Conservation (phyloP, 768 basidiomycete species). For the Serendipita sp. region DNA sequence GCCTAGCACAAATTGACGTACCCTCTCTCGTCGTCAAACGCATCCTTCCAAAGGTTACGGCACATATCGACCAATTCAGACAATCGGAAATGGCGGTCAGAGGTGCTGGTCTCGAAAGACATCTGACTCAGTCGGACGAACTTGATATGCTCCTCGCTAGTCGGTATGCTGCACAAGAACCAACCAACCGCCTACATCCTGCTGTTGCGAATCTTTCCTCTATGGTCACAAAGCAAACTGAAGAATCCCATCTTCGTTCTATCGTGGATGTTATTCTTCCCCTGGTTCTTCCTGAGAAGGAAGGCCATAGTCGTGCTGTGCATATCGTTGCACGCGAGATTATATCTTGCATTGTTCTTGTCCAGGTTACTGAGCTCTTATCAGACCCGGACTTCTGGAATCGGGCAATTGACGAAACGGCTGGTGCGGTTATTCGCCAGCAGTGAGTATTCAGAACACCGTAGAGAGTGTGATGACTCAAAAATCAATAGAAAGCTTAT, state of each 20-base stretch:
- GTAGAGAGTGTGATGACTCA: background rate
- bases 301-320: slow-evolving; percentile 53
- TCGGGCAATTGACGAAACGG: slow-evolving; percentile 73
- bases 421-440: slow-evolving; percentile 54
- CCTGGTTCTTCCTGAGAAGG: slow-evolving; percentile 57
- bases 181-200: slow-evolving; percentile 53
- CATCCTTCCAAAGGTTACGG: slow-evolving; percentile 75
- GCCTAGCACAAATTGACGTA: slow-evolving; percentile 47
- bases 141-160: slow-evolving; percentile 74
- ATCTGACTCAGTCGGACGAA: slow-evolving; percentile 78
- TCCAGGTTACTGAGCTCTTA: slow-evolving; percentile 83
- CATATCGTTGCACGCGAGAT: slow-evolving; percentile 67
- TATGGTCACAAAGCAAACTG: slow-evolving; percentile 75
- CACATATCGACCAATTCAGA: slow-evolving; percentile 79
- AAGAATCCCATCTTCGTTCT: slow-evolving; percentile 67
- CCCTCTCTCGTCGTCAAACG: slow-evolving; percentile 64
- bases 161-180: slow-evolving; percentile 50
- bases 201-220: slow-evolving; percentile 81
- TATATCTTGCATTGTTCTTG: slow-evolving; percentile 61
- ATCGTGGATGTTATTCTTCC: slow-evolving; percentile 60
- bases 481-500: slow-evolving; percentile 48
- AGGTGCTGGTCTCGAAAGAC: slow-evolving; percentile 65
- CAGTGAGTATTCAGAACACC: slow-evolving; percentile 27
- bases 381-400: slow-evolving; percentile 98
- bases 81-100: slow-evolving; percentile 77